Base-by-base conservation (phyloP, 441 rosid species). In the Theobroma grandiflorum region DNA sequence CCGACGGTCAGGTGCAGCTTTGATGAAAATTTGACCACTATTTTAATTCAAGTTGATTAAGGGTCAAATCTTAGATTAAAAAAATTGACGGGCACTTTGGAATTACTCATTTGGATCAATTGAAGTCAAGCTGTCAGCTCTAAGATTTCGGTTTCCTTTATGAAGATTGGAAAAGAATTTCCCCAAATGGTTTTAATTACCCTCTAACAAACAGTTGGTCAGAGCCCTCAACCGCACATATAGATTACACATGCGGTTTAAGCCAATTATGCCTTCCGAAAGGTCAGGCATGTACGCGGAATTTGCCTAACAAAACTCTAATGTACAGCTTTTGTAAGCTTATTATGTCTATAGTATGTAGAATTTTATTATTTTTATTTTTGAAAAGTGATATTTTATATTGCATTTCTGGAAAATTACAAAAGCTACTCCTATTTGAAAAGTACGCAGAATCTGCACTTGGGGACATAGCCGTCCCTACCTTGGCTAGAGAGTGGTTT, bases 61-160 rank as follows among this genome's bases (percentile, higher is more conserved):
- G 2, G 50, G 69, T 81, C 80, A 76, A 76, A 76, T 71, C 4
- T 6, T 70, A 70, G 35, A 10, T 22, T 68, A 58, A 75, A 62
- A 11, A 47, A 58, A 42, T 31, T 2, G 6, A 3, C 2, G 16
- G 1, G 37, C 42, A 31, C 6, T 53, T 70, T 76, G 72, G 83
- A 52, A 52, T 40, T n/a, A 50, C 6, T 14, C 26, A 3, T 10
- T 63, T 76, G 80, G 68, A 76, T 62, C 7, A 2, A n/a, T 49
- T 50, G n/a, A 22, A 62, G 38, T 26, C 12, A 8, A 73, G 49
- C 74, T 74, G 74, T 79, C 43, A 22, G 42, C 40, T 0, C 6
- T 37, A 35, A 14, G 6, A 1, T 14, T 1, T 63, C 66, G 43
- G 68, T 35, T 35, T 63, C 42, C n/a, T 4, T n/a, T 63, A 61